Percentiles rank a stretch among this genome's conserved stretches.
These are phyloP conservation scores for Arabidopsis lyrata DNA, from an alignment of 441 rosid genomes.

Conservation along the genomic window DNA sequence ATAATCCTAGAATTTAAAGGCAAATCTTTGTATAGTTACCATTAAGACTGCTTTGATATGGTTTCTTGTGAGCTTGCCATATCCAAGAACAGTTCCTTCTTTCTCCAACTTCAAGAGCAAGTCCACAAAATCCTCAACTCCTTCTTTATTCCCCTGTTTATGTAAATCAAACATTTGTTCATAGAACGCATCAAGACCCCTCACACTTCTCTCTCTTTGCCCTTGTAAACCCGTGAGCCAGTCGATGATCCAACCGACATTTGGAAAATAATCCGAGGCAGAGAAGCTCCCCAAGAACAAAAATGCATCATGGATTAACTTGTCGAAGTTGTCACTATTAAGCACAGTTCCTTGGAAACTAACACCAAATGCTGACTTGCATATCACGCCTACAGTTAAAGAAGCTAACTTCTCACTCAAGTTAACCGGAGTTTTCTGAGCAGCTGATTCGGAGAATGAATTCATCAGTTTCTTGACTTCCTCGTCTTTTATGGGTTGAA, in stretches of 20 bases:
- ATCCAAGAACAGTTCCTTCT: constrained; percentile 26
- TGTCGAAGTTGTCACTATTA: constrained; percentile 32
- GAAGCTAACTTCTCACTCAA: constrained; percentile 44
- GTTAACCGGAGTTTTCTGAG: constrained; percentile 42
- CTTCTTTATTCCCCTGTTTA: constrained; percentile 33
- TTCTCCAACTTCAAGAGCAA: constrained; percentile 50
- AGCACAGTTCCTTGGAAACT: constrained; percentile 39
- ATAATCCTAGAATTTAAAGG: not conserved
- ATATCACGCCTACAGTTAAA: constrained; percentile 43
- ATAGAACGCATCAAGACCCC: constrained; percentile 44
- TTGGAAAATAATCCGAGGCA: constrained; percentile 50
- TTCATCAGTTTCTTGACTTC: constrained; percentile 45
- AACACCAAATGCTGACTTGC: constrained; percentile 52
- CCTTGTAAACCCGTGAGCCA: constrained; percentile 41
- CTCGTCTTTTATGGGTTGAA: constrained; percentile 49
- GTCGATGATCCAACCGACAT: constrained; percentile 54
- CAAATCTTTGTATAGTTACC: not conserved
- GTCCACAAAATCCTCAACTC: constrained; percentile 53
- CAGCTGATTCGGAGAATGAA: constrained; percentile 42
- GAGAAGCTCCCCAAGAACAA: constrained; percentile 44
- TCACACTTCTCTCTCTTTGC: constrained; percentile 47
- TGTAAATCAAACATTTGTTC: constrained; percentile 53
- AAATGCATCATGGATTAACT: constrained; percentile 41
- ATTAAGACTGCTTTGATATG: not conserved
- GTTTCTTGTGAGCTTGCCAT: not conserved